Base-by-base conservation (phyloP, 129 eudicot genomes). In the Ambrosia trifida region DNA sequence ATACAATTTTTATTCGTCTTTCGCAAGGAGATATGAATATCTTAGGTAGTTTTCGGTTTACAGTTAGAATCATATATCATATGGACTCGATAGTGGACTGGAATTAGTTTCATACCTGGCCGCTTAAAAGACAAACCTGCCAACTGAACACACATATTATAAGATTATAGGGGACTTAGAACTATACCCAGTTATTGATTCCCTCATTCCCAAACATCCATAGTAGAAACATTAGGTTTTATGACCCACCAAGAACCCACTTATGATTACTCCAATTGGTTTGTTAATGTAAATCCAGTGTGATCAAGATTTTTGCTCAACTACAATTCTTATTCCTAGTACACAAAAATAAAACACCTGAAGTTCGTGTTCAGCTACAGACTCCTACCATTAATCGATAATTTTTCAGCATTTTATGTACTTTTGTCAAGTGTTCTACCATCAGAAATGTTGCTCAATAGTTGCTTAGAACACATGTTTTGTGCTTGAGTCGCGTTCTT, bases 401-500 rank as follows among this genome's bases (percentile, higher is more conserved):
- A 66, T 66, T 8, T 16, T 52, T 52, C 58, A 12, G 11, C 28
- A 36, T 63, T 49, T 1, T 41, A 12, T 30, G 60, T 18, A 59
- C 28, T 40, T n/a, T 67, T 33, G 14, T 45, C 16, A 5, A 56
- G 33, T 52, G 62, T 57, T 45, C 80, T 84, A 61, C 77, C 79
- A 4, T 84, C 80, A 4, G 96, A 89, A 44, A 93, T 87, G 61
- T 80, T 89, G 73, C 86, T 79, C 77, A 93, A 62, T 61, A 89
- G 91, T 66, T 89, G 86, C 76, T 82, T 89, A 28, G 96, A 84
- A 74, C 90, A 93, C 75, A 89, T 76, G 51, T 85, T 76, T 16
- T 89, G 91, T n/a, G 95, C 88, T 49, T 89, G 88, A 41, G 82
- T 87, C 13, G 89, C 95, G 50, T 93, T 85, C 69, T 87, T 89